Evolutionary conservation across 371 early-diverging fungal genomes (phyloP).

Genomic region (Amoeboaphelidium protococcarum): DNA sequence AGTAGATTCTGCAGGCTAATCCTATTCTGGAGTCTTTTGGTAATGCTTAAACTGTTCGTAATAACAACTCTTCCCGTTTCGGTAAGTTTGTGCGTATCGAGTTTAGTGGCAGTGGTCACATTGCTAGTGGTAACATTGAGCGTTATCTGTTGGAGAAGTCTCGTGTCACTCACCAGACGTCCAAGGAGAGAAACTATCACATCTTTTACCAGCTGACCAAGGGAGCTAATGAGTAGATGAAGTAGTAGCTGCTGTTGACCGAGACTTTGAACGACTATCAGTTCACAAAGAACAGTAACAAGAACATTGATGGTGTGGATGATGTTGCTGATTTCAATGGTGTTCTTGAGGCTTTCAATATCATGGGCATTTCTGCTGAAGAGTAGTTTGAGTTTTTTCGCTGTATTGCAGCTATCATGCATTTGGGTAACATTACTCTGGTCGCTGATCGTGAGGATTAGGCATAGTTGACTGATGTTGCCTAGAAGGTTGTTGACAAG

Average conservation of each 20-base stretch:
- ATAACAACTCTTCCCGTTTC: conserved; percentile 98
- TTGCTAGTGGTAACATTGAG: conserved; percentile 91
- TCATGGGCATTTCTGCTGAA: conserved; percentile 50
- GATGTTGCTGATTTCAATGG: conserved; percentile 58
- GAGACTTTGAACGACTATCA: conserved; percentile 40
- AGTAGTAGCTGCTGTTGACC: conserved; percentile 38
- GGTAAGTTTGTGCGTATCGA: conserved; percentile 98
- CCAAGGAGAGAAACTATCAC: conserved; percentile 90
- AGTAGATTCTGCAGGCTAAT: conserved; percentile 87
- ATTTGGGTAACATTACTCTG: conserved; percentile 79
- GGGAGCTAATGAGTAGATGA: conserved; percentile 38
- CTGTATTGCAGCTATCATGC: conserved; percentile 72
- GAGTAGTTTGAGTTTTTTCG: conserved; percentile 58
- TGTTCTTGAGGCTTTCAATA: conserved; percentile 42
- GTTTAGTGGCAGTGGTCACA: conserved; percentile 62
- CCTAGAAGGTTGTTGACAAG: conserved; percentile 37
- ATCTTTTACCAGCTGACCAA: conserved; percentile 92
- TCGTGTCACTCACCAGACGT: conserved; percentile 72
- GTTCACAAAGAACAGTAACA: conserved; percentile 48
- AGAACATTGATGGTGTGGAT: conserved; percentile 77
- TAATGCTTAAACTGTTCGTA: conserved; percentile 96
- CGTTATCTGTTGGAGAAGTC: conserved; percentile 96
- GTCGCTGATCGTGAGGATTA: conserved; percentile 47
- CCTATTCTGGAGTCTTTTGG: conserved; percentile 98
- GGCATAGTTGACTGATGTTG: conserved; percentile 53